Evolutionary conservation across 768 basidiomycete genomes (phyloP).

Genomic region (Mycena polygramma): DNA sequence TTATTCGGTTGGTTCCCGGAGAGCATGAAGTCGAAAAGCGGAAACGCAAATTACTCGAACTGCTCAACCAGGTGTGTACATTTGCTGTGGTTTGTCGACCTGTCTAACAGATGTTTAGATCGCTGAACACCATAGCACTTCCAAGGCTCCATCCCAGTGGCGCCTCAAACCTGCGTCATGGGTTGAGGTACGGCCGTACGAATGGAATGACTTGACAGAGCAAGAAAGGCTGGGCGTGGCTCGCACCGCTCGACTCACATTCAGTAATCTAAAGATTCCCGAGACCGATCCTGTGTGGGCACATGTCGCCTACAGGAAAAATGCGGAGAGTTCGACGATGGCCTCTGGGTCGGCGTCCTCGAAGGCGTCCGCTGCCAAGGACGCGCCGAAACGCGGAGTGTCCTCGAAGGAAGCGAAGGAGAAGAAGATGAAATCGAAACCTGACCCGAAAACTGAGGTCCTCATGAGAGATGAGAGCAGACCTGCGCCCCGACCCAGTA

Average conservation of each 20-base stretch:
- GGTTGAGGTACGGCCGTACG: conserved; percentile 79
- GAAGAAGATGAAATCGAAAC: conserved; percentile 59
- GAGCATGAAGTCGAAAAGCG: conserved; percentile 20
- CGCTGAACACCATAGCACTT: conserved; percentile 57
- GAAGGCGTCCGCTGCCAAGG: conserved; percentile 35
- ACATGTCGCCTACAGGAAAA: conserved; percentile 56
- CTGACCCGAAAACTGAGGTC: conserved; percentile 56
- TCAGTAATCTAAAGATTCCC: conserved; percentile 66
- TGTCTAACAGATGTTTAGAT: conserved; percentile 53
- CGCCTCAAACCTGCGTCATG: conserved; percentile 69
- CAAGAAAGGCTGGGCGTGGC: conserved; percentile 63
- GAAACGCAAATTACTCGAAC: conserved; percentile 21
- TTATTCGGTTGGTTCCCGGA: conserved; percentile 44
- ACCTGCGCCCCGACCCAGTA: conserved; percentile 42
- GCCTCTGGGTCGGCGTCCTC: conserved; percentile 24
- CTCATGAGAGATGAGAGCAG: conserved; percentile 63
- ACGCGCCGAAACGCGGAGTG: conserved; percentile 60
- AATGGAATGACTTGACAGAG: conserved; percentile 66
- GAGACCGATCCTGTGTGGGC: conserved; percentile 75
- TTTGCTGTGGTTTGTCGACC: background rate
- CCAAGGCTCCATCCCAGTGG: conserved; percentile 58
- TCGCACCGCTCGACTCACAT: conserved; percentile 62
- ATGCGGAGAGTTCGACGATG: conserved; percentile 18
- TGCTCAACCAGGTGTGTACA: conserved; percentile 30
- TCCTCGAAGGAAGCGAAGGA: conserved; percentile 61